Conservation (phyloP, 495 filamentous ascomycete genomes). For the Neurospora terricola region DNA sequence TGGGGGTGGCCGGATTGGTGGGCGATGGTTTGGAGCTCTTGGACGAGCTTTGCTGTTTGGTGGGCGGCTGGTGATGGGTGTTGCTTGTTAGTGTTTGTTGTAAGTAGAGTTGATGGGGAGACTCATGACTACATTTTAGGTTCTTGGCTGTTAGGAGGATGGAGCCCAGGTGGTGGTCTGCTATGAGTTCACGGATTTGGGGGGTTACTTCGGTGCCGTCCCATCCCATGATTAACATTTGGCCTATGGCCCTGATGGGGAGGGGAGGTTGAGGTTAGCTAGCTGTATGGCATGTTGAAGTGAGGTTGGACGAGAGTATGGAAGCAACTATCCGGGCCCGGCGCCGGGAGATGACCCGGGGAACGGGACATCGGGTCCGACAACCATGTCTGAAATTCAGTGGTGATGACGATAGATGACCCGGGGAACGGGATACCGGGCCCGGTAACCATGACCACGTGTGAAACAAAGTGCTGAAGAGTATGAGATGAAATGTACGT, state of each 20-base stretch:
- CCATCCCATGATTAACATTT: constrained; percentile 94
- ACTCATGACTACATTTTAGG: constrained; percentile 57
- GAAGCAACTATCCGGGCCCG: constrained; percentile 2
- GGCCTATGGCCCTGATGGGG: constrained; percentile 55
- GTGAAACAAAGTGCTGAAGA: background rate
- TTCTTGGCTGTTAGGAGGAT: constrained; percentile 83
- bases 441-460: background rate
- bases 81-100: constrained; percentile 9
- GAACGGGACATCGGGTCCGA: background rate
- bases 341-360: background rate
- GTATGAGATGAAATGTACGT: constrained; percentile 12
- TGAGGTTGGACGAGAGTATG: background rate
- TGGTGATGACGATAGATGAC: background rate
- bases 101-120: background rate
- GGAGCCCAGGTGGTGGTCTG: constrained; percentile 68
- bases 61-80: constrained; percentile 53
- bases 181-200: constrained; percentile 75
- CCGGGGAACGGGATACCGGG: background rate
- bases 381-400: background rate
- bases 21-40: constrained; percentile 80
- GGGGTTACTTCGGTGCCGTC: constrained; percentile 81
- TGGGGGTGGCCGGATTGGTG: constrained; percentile 78
- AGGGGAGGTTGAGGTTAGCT: background rate
- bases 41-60: constrained; percentile 68
- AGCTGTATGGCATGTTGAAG: background rate